Base-by-base conservation (phyloP, 2,329 filamentous ascomycete genomes). In the Monosporascus ibericus region DNA sequence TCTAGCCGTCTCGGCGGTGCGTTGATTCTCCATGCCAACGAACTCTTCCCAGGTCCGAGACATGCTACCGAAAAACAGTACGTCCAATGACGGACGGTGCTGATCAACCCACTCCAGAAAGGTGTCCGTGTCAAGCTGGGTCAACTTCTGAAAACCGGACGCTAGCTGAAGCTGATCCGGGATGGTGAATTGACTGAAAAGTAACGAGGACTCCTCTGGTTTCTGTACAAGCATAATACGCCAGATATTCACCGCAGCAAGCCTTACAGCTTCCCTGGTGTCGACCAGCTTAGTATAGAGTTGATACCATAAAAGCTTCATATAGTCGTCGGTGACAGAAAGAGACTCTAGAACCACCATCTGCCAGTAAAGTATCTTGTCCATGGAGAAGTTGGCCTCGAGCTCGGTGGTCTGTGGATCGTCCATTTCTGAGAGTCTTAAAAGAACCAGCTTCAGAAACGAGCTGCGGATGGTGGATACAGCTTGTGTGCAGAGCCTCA, bases 211-310 rank as follows among this genome's bases (percentile, higher is more conserved):
- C 65, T 96, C 91, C 5, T 88, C 81, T 0, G 92, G 92, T 68
- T 95, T 96, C 63, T 97, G 92, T 1, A 97, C 90, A 52, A 97
- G 79, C 60, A 97, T 83, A 46, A 96, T 88, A n/a, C 94, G 84
- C 82, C 92, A 90, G 24, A 97, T 80, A 58, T 89, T 88, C 11
- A 90, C 90, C 27, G 92, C 88, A 44, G 88, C 83, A 49, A 87
- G 70, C 17, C 91, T 85, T 7, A 96, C 82, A 1, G 79, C 71
- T 30, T 80, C 74, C 49, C 86, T 79, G 0, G 79, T 73, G 50
- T 90, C 90, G 7, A 94, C 84, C 37, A 97, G 76, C 67, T 95
- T 95, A 7, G 86, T 85, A 67, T 97, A 99, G 3, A 99, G 82
- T 55, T 96, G 84, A 63, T 96, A 97, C 77, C 91, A 96, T 42